Conservation (phyloP, 2,329 filamentous ascomycete species). For the Nemania serpens region DNA sequence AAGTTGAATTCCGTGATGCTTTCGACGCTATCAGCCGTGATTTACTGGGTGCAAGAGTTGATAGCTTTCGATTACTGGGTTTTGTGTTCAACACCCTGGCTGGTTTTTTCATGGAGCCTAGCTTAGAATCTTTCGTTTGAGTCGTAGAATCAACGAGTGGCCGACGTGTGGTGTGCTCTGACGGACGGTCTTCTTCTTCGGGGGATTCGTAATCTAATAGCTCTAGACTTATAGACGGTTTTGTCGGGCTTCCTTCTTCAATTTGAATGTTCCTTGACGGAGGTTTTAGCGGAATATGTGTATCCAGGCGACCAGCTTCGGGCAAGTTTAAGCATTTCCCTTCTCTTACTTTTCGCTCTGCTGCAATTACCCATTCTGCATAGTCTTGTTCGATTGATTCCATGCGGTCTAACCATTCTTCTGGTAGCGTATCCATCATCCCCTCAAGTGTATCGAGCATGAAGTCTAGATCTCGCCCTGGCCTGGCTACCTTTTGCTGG, state of each 20-base stretch:
- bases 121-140: conserved; percentile 18
- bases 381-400: conserved; percentile 80
- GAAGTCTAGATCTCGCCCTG: conserved; percentile 76
- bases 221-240: conserved; percentile 14
- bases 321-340: conserved; percentile 55
- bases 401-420: conserved; percentile 84
- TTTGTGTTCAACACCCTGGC: conserved; percentile 5
- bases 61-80: neutral
- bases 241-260: conserved; percentile 36
- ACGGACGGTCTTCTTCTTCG: conserved; percentile 18
- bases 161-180: conserved; percentile 20
- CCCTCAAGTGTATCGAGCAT: conserved; percentile 90
- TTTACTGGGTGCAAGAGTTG: neutral
- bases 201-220: conserved; percentile 20
- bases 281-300: conserved; percentile 26
- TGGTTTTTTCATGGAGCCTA: conserved; percentile 25
- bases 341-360: conserved; percentile 74
- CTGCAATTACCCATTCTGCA: conserved; percentile 78
- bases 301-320: conserved; percentile 4
- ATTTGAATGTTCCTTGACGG: conserved; percentile 38
- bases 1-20: conserved; percentile 17
- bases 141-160: conserved; percentile 21
- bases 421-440: conserved; percentile 79
- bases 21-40: conserved; percentile 1
- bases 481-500: conserved; percentile 68